Evolutionary conservation across 2,329 filamentous ascomycete genomes (phyloP).

Genomic region (Didymella exigua): DNA sequence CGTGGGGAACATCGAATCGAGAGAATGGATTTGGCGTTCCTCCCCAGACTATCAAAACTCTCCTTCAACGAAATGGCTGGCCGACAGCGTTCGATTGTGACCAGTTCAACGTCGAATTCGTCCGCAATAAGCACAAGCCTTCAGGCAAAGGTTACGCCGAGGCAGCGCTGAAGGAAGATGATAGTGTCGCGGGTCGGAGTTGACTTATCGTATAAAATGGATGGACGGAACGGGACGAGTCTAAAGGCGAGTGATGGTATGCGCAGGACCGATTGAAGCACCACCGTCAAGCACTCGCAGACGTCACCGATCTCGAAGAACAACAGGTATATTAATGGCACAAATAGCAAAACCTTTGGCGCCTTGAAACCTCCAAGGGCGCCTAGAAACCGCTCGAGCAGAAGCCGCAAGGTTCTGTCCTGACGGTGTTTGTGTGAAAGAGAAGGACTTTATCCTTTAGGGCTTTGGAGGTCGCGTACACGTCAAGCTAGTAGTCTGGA

Average conservation of each 20-base stretch:
- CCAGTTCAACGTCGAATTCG: slow-evolving; percentile 21
- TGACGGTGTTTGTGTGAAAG: slow-evolving; percentile 2
- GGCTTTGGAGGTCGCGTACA: slow-evolving; percentile 14
- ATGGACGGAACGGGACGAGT: neutral
- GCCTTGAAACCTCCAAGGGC: neutral
- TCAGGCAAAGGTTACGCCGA: slow-evolving; percentile 8
- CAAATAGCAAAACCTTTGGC: slow-evolving; percentile 2
- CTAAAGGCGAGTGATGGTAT: neutral
- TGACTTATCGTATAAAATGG: neutral
- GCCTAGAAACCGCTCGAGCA: slow-evolving; percentile 11
- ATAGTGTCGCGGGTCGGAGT: slow-evolving; percentile 3
- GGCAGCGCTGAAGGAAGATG: neutral
- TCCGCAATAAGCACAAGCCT: slow-evolving; percentile 15
- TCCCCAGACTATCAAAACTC: neutral
- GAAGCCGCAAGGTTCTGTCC: slow-evolving; percentile 9
- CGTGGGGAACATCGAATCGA: slow-evolving; percentile 21
- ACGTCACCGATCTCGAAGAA: neutral
- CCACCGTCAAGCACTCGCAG: neutral
- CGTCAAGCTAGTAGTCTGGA: too few relatives aligned
- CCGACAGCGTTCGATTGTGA: slow-evolving; percentile 7
- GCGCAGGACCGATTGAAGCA: neutral
- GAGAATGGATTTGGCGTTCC: slow-evolving; percentile 10
- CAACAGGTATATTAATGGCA: neutral
- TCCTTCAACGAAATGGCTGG: slow-evolving; percentile 20
- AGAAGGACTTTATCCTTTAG: slow-evolving; percentile 17